Evolutionary conservation across 106 monocot genomes (phyloP).

Genomic region (Iris macrosiphon): DNA sequence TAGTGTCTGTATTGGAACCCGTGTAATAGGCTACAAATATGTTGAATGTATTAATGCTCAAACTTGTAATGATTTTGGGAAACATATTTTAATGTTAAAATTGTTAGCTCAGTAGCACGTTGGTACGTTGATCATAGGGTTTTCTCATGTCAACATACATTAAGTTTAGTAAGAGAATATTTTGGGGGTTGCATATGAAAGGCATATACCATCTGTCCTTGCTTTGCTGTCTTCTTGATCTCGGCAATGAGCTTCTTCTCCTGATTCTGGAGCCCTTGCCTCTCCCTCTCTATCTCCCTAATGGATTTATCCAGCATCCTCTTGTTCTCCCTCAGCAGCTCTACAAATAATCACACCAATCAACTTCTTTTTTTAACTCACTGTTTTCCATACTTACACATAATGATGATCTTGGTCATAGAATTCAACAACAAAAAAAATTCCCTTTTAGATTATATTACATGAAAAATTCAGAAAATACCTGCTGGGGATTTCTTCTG

Average conservation of each 20-base stretch:
- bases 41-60: too few species aligned
- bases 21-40: too few species aligned
- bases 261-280: slow-evolving; percentile 67
- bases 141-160: too few species aligned
- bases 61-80: too few species aligned
- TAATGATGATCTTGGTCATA: not conserved
- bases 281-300: slow-evolving; percentile 95
- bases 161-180: too few species aligned
- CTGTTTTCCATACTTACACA: not conserved
- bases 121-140: too few species aligned
- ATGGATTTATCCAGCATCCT: slow-evolving; percentile 88
- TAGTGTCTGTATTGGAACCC: too few species aligned
- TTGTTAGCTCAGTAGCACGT: too few species aligned
- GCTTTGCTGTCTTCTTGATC: slow-evolving; percentile 89
- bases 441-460: not conserved
- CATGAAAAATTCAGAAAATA: not conserved
- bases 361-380: not conserved
- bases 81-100: too few species aligned
- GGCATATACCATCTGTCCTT: slow-evolving; percentile 76
- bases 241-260: slow-evolving; percentile 90
- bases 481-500: slow-evolving; percentile 51
- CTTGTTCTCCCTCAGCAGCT: slow-evolving; percentile 91
- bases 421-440: not conserved
- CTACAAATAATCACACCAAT: slow-evolving; percentile 27
- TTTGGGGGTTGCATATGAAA: too few species aligned